phyloP scores from a whole-genome alignment of 169 alveolate genomes.

The Eimeria brunetti region DNA sequence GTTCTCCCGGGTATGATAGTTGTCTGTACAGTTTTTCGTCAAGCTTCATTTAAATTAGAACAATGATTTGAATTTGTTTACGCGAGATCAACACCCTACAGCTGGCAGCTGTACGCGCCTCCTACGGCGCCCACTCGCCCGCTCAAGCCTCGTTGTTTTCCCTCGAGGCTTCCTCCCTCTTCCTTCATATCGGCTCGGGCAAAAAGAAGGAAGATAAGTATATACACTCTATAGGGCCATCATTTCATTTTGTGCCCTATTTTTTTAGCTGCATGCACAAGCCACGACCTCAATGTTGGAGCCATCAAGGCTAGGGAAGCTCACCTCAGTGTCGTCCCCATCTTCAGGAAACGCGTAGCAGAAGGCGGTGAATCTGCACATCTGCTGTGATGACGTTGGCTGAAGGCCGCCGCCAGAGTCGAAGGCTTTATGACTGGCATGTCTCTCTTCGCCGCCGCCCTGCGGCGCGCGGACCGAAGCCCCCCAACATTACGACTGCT shows the following conservation, averaged over 20 bases:
- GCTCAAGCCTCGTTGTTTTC: background rate
- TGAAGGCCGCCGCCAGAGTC: background rate
- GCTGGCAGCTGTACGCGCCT: background rate
- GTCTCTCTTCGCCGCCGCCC: background rate
- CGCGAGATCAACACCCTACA: background rate
- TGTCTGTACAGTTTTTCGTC: background rate
- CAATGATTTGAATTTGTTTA: background rate
- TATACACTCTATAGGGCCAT: background rate
- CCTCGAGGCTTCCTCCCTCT: background rate
- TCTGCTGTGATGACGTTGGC: background rate
- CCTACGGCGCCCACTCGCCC: background rate
- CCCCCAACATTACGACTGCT: background rate
- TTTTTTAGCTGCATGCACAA: background rate
- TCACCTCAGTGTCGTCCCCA: background rate
- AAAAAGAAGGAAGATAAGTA: background rate
- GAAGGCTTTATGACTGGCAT: background rate
- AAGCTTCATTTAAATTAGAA: background rate
- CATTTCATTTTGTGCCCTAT: background rate
- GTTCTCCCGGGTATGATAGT: background rate
- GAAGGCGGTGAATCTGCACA: background rate
- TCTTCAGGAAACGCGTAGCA: background rate
- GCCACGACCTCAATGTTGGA: background rate
- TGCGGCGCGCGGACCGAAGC: constrained; percentile 6
- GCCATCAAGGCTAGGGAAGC: background rate
- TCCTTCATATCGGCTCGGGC: background rate